Evolutionary conservation across 2,329 filamentous ascomycete genomes (phyloP).

Genomic region (Xylaria sp.): DNA sequence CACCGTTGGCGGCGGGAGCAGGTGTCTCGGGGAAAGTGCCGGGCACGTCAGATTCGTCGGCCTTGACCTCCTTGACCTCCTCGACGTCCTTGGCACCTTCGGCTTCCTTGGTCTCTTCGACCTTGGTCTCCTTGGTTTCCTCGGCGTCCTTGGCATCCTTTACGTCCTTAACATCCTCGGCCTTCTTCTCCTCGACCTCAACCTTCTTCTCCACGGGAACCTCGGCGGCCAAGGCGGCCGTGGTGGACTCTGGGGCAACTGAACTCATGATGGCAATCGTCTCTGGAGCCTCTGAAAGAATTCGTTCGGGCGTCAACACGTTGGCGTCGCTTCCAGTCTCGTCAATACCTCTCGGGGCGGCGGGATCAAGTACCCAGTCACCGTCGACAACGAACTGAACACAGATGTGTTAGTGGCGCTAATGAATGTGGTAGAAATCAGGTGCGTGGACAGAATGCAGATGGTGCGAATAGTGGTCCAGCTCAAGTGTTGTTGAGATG

Average conservation of each 20-base stretch:
- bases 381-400: constrained; percentile 90
- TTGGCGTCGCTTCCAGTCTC: constrained; percentile 85
- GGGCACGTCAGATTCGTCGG: constrained; percentile 46
- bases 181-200: constrained; percentile 25
- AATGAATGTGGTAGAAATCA: constrained; percentile 15
- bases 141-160: constrained; percentile 6
- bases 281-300: constrained; percentile 45
- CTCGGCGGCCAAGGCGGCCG: constrained; percentile 60
- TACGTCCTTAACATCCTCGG: neutral
- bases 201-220: constrained; percentile 57
- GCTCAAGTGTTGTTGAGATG: neutral
- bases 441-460: no score
- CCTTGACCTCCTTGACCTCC: neutral
- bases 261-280: constrained; percentile 57
- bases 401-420: constrained; percentile 24
- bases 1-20: constrained; percentile 39
- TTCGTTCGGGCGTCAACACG: constrained; percentile 71
- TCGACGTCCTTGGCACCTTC: constrained; percentile 6
- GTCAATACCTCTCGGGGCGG: constrained; percentile 77
- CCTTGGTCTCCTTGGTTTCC: neutral
- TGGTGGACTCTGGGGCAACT: constrained; percentile 65
- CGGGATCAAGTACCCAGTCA: constrained; percentile 78
- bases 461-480: neutral
- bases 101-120: neutral
- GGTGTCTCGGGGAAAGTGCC: constrained; percentile 72